Base-by-base conservation (phyloP, 1,139 yeast species). In the Geotrichum klebahnii region DNA sequence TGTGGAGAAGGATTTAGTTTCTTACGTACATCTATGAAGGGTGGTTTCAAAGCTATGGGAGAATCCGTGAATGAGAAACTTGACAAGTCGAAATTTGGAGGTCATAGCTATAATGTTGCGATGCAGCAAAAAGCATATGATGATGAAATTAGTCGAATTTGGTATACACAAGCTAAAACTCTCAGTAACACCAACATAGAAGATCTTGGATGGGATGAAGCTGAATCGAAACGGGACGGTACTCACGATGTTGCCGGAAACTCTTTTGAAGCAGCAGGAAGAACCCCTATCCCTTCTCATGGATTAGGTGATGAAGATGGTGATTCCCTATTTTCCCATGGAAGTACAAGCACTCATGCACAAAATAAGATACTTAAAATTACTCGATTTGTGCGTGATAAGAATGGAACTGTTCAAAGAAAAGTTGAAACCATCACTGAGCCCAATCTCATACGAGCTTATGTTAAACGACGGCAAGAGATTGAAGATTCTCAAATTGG, bases 101-200 rank as follows among this genome's bases (percentile, higher is more conserved):
- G 83, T 0, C 89, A 83, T 63, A 79, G 84, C 51, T 83, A 83
- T 59, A 82, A 82, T 59, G 89, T 83, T 36, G 94, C 97, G 0
- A 75, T 85, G 56, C 97, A 90, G 65, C 97, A 92, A 63, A 84
- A 84, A 63, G 81, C 94, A 1, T 94, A 94, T 60, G 97, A 92
- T 58, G 92, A 85, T 53, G 98, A 92, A 65, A 84, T 92, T 53
- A 76, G 79, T 36, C 77, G 92, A 54, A 90, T 92, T 36, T 94
- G 99, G 99, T 83, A 84, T 61, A 80, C 84, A 5, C 98, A 92
- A 64, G 79, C 84, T 53, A 76, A 78, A 54, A 77, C 84, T 9
- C 71, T 90, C 52, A 73, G 80, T 16, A 79, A 71, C 17, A 67
- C 63, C 3, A 66, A 62, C 36, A 60, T 52, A 42, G 59, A 58